A percentile compares a stretch with the other conserved stretches of the same genome.
These are phyloP conservation scores for Verticillium isaacii DNA, from an alignment of 2,329 filamentous ascomycete species.

Conservation along the genomic window DNA sequence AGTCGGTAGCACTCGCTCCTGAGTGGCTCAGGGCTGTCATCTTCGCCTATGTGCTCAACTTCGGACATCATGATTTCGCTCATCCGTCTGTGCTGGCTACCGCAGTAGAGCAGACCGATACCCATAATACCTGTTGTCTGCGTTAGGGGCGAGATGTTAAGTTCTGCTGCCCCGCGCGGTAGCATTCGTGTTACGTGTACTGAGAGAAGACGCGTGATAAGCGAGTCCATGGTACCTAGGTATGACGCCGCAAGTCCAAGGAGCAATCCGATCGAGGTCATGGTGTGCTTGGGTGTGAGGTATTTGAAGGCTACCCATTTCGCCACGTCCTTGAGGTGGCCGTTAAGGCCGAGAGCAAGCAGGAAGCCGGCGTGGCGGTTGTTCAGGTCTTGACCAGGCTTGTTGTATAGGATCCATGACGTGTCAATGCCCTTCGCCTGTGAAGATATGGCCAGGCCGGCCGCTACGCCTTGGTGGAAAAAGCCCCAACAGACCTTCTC, in stretches of 20 bases:
- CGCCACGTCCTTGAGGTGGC: slow-evolving; percentile 86
- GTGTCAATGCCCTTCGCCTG: slow-evolving; percentile 92
- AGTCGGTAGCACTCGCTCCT: slow-evolving; percentile 95
- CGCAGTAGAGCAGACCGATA: slow-evolving; percentile 88
- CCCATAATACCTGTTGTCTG: slow-evolving; percentile 98
- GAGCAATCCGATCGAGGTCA: slow-evolving; percentile 96
- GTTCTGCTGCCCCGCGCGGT: slow-evolving; percentile 83
- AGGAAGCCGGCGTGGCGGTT: slow-evolving; percentile 96
- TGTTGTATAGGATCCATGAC: slow-evolving; percentile 98
- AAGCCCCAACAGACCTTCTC: slow-evolving; percentile 98
- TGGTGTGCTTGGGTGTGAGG: slow-evolving; percentile 96
- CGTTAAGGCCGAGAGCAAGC: slow-evolving; percentile 85
- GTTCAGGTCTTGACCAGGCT: slow-evolving; percentile 77
- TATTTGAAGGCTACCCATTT: slow-evolving; percentile 99
- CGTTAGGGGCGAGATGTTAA: slow-evolving; percentile 87
- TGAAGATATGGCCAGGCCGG: slow-evolving; percentile 83
- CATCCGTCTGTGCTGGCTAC: slow-evolving; percentile 96
- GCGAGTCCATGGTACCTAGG: slow-evolving; percentile 92
- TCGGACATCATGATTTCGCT: slow-evolving; percentile 98
- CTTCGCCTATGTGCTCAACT: slow-evolving; percentile 77
- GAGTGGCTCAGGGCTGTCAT: slow-evolving; percentile 79
- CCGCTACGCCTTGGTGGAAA: slow-evolving; percentile 94
- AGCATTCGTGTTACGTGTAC: slow-evolving; percentile 96
- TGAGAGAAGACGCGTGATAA: slow-evolving; percentile 87
- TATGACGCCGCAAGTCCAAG: slow-evolving; percentile 90